A percentile compares a stretch with the other conserved stretches of the same genome.
Conservation (phyloP, 768 basidiomycete species). For the Udeniomyces megalosporus region DNA sequence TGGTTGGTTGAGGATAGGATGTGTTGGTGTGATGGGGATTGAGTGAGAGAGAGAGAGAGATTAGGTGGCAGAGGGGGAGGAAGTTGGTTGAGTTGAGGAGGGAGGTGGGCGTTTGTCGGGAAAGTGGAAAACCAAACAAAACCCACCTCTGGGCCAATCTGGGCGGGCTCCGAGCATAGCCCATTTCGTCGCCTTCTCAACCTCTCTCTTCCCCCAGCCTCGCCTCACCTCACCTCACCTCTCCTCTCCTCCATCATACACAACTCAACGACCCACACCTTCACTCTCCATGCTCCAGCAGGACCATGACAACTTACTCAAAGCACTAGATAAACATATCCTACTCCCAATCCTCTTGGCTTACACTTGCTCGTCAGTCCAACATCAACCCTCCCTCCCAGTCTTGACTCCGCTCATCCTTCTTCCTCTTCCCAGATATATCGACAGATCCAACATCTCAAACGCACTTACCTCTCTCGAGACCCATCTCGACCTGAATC, state of each 20-base stretch:
- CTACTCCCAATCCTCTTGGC: background rate
- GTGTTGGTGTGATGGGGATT: background rate
- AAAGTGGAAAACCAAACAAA: background rate
- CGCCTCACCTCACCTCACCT: background rate
- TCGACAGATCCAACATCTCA: conserved; percentile 12
- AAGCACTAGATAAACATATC: conserved; percentile 3
- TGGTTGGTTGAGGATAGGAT: no score
- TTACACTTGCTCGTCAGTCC: background rate
- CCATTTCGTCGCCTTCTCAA: background rate
- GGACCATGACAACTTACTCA: background rate
- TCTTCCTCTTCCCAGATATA: background rate
- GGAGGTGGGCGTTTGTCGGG: background rate
- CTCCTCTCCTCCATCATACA: no score
- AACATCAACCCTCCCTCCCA: background rate
- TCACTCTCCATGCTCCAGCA: background rate
- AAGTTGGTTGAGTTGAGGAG: no score
- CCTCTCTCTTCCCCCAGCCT: background rate
- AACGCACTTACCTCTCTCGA: conserved; percentile 15
- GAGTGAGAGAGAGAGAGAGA: background rate
- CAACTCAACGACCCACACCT: no score
- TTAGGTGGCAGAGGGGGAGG: background rate
- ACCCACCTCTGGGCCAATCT: no score
- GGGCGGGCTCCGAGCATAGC: no score
- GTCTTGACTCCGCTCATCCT: background rate
- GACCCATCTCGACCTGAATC: conserved; percentile 6